These are phyloP conservation scores for Stereum hirsutum DNA, from an alignment of 1,284 basidiomycete species.

Conservation along the genomic window DNA sequence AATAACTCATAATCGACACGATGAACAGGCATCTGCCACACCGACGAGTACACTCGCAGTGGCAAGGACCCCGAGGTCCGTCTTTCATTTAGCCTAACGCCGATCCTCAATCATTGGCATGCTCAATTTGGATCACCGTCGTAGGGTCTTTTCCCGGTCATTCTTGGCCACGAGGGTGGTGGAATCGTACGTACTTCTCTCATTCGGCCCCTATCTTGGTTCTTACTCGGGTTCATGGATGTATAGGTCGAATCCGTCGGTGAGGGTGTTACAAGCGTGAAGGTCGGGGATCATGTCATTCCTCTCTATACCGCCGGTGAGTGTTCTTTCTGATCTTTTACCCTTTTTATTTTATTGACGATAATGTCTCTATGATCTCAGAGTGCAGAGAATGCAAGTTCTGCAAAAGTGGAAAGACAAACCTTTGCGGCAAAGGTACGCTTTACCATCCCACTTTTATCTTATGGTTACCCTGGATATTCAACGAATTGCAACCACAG, in stretches of 20 bases:
- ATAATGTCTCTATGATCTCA: constrained; percentile 20
- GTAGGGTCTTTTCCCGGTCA: constrained; percentile 88
- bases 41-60: constrained; percentile 95
- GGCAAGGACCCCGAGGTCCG: constrained; percentile 89
- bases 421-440: constrained; percentile 81
- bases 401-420: constrained; percentile 98
- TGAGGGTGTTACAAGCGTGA: constrained; percentile 84
- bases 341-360: neutral
- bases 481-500: constrained; percentile 26
- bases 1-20: constrained; percentile 6
- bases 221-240: constrained; percentile 9
- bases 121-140: constrained; percentile 7
- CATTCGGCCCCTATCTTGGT: neutral
- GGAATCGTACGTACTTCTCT: constrained; percentile 51
- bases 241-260: constrained; percentile 87
- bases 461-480: constrained; percentile 5
- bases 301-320: constrained; percentile 87
- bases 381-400: constrained; percentile 97
- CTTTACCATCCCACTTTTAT: neutral
- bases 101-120: constrained; percentile 3
- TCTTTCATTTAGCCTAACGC: constrained; percentile 2
- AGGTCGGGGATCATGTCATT: constrained; percentile 87
- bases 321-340: constrained; percentile 10
- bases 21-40: constrained; percentile 87
- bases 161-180: constrained; percentile 89